Evolutionary conservation across 768 basidiomycete genomes (phyloP), one percentile per base, ranked within the genome.

Genomic region (Pleurotus tuber-regium): DNA sequence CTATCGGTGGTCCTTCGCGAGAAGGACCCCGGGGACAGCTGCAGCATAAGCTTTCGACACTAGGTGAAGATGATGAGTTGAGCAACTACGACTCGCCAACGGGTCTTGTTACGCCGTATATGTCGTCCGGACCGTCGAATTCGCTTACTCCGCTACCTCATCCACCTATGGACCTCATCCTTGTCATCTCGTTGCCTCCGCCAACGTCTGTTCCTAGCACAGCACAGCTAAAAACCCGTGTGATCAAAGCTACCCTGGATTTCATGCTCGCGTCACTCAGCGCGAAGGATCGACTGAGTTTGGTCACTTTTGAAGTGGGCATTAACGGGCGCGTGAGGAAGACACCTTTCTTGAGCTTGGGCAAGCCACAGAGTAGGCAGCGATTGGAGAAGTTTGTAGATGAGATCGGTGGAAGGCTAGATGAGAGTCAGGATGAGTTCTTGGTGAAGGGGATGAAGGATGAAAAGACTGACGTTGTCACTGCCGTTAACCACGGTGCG

Each of bases 401-500:
- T 48, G 83, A 84, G 57, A 79, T 90, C 12, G 76, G 71, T 60
- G 69, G 42, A 58, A 67, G 55, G 68, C 61, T 67, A 55, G 74
- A 75, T 1, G 75, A 78, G 19, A 57, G 52, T 25, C 63, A 69
- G 50, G 76, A 77, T 54, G 70, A 77, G 39, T 86, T 85, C 54
- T 66, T 87, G 65, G 82, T 91, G 16, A 75, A 84, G 54, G 83
- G 83, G 11, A 83, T 83, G 53, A 87, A 87, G 63, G 95, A 98
- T 14, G 95, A 98, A 69, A 91, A 94, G 70, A 92, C 92, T 23
- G 96, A 97, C 66, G 96, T 99, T 14, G 93, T 98, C 19, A 96
- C 95, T 9, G 97, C 95, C n/a, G 92, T 98, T 52, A 99, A 99
- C 65, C 87, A 96, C 61, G 92, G 91, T 86, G 48, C 40, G 70